Percentiles rank a stretch among this genome's conserved stretches.
Evolutionary conservation across 2,329 filamentous ascomycete species (phyloP).

Genomic region (Aspergillus sp.): DNA sequence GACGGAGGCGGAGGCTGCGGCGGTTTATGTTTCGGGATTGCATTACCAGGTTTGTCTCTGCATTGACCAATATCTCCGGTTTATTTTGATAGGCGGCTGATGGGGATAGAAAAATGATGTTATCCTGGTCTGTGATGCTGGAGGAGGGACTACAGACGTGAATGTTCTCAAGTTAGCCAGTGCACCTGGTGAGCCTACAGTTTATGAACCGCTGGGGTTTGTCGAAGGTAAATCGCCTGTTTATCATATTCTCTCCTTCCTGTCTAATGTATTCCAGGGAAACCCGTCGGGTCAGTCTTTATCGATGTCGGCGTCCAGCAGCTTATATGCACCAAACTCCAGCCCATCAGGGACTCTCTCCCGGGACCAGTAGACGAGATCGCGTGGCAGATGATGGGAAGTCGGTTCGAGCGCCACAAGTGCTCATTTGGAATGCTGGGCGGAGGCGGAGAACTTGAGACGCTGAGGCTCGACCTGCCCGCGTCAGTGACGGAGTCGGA

Average conservation of each 20-base stretch:
- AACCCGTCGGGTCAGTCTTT: constrained; percentile 38
- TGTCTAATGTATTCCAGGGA: constrained; percentile 16
- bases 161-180: constrained; percentile 30
- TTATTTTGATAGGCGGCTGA: background rate
- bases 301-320: constrained; percentile 32
- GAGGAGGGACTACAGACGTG: constrained; percentile 49
- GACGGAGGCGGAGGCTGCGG: constrained; percentile 56
- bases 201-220: constrained; percentile 25
- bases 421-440: constrained; percentile 33
- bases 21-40: constrained; percentile 47
- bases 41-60: constrained; percentile 18
- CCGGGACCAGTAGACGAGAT: constrained; percentile 17
- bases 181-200: constrained; percentile 23
- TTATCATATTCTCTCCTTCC: background rate
- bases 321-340: constrained; percentile 24
- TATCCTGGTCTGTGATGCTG: constrained; percentile 52
- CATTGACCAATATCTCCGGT: background rate
- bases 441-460: constrained; percentile 22
- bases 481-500: constrained; percentile 18
- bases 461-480: constrained; percentile 30
- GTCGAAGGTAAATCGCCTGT: constrained; percentile 20
- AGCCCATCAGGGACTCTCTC: constrained; percentile 20
- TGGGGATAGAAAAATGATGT: constrained; percentile 40
- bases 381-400: constrained; percentile 31
- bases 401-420: constrained; percentile 34